phyloP scores from a whole-genome alignment of 805 yeast species.

The Tetrapisispora pingtungensis region DNA sequence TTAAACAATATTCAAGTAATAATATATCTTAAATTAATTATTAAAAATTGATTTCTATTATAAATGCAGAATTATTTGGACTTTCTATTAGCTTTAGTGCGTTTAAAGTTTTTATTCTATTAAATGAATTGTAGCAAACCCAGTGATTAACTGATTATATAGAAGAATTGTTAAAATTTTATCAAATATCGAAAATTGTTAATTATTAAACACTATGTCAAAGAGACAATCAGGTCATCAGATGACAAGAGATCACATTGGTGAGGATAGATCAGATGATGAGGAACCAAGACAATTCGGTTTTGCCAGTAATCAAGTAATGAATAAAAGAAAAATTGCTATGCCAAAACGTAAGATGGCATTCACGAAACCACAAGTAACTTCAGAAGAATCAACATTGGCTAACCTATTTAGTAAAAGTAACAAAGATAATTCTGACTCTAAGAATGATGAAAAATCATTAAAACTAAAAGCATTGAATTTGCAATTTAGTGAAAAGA shows the following conservation, averaged over 20 bases:
- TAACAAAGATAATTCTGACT: slow-evolving; percentile 2
- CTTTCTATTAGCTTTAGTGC: too few relatives aligned
- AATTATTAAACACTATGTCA: slow-evolving; percentile 33
- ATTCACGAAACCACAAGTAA: slow-evolving; percentile 1
- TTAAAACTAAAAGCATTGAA: slow-evolving; percentile 57
- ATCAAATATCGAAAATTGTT: not conserved
- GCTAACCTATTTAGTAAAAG: slow-evolving; percentile 14
- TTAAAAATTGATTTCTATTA: too few relatives aligned
- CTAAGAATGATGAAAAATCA: slow-evolving; percentile 26
- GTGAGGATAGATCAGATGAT: slow-evolving; percentile 23
- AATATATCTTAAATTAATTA: too few relatives aligned
- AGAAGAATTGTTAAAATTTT: too few relatives aligned
- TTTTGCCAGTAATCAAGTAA: slow-evolving; percentile 47
- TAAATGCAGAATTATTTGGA: too few relatives aligned
- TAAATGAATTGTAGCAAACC: too few relatives aligned
- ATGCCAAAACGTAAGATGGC: slow-evolving; percentile 40
- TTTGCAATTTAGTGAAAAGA: slow-evolving; percentile 42
- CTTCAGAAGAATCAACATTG: slow-evolving; percentile 9
- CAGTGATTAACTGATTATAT: too few relatives aligned
- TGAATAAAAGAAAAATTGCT: slow-evolving; percentile 63
- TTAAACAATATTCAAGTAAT: too few relatives aligned
- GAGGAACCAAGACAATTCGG: slow-evolving; percentile 36
- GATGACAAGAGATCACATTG: slow-evolving; percentile 42
- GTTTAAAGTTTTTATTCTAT: too few relatives aligned
- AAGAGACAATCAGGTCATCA: slow-evolving; percentile 64